Evolutionary conservation across 2,329 filamentous ascomycete genomes (phyloP).

Genomic region (Fusarium foetens): DNA sequence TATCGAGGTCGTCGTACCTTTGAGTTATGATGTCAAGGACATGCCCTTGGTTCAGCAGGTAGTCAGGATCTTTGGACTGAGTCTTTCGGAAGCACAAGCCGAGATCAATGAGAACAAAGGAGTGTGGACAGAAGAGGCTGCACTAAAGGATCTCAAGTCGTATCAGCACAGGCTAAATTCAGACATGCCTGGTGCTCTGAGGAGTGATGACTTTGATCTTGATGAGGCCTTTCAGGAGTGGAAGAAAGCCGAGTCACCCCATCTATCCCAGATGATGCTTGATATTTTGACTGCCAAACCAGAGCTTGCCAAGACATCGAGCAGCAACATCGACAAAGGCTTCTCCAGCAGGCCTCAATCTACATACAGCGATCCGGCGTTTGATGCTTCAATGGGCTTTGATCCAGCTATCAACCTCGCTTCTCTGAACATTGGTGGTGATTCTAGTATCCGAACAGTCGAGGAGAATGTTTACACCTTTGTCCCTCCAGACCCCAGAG

Average conservation of each 20-base stretch:
- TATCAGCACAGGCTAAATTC: conserved; percentile 91
- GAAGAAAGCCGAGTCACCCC: conserved; percentile 89
- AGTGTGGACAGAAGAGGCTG: conserved; percentile 90
- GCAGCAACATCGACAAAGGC: conserved; percentile 65
- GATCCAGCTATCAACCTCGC: conserved; percentile 77
- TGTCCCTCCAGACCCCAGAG: conserved; percentile 84
- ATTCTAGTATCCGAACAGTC: conserved; percentile 62
- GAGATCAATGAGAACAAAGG: conserved; percentile 86
- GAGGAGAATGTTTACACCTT: conserved; percentile 83
- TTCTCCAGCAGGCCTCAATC: conserved; percentile 63
- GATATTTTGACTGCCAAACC: conserved; percentile 88
- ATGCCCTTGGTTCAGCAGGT: conserved; percentile 94
- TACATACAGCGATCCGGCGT: conserved; percentile 62
- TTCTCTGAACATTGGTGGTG: conserved; percentile 70
- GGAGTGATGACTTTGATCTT: conserved; percentile 86
- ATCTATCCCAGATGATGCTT: conserved; percentile 92
- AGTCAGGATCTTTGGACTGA: conserved; percentile 84
- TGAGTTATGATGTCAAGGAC: conserved; percentile 94
- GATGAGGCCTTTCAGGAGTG: conserved; percentile 89
- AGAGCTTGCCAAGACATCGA: conserved; percentile 81
- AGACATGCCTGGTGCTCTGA: conserved; percentile 79
- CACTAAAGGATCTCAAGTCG: conserved; percentile 88
- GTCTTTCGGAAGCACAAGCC: conserved; percentile 81
- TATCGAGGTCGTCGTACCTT: conserved; percentile 82
- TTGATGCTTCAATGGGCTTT: conserved; percentile 56